Evolutionary conservation across 306 rosid genomes (phyloP), one percentile per base, ranked within the genome.

Genomic region (Gleditsia sinensis): DNA sequence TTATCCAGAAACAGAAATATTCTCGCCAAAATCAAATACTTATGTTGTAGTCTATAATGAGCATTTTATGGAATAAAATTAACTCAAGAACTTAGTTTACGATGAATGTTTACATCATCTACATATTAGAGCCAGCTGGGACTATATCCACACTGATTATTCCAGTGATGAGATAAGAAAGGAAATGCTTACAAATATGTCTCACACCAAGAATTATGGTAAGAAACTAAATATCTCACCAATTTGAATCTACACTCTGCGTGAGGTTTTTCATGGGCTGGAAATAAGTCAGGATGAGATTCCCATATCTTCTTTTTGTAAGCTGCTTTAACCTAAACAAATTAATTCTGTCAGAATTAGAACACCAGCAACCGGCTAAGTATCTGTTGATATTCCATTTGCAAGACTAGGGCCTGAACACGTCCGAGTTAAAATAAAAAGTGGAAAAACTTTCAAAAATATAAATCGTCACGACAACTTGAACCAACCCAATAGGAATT

Each of bases 281-380:
- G 96, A 79, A 88, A 91, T 34, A 88, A 78, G 71, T 88, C 97
- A 50, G 97, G 94, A 78, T 91, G 97, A 76, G 89, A 82, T 72
- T 91, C 92, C 97, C 97, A 91, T 28, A 88, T 91, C 84, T 78
- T 91, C 86, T 72, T 87, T 70, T 55, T 86, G 80, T 91, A 91
- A 61, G 92, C 96, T 62, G 85, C 83, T 85, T 91, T 91, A 12
- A 91, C 86, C 96, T 91, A 40, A 70, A 76, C 46, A 71, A n/a
- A 30, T 42, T 57, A 19, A 48, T 16, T 30, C 19, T 21, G 30
- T 58, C 51, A 72, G 51, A 71, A 72, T 23, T 51, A 14, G 46
- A 16, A 51, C 27, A 40, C 33, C 32, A 69, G 34, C 40, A 63
- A 73, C 59, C 13, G 1, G 36, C 60, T 42, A 53, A 78, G 67